Evolutionary conservation across 768 basidiomycete species (phyloP).

Genomic region (Suillus fuscotomentosus): DNA sequence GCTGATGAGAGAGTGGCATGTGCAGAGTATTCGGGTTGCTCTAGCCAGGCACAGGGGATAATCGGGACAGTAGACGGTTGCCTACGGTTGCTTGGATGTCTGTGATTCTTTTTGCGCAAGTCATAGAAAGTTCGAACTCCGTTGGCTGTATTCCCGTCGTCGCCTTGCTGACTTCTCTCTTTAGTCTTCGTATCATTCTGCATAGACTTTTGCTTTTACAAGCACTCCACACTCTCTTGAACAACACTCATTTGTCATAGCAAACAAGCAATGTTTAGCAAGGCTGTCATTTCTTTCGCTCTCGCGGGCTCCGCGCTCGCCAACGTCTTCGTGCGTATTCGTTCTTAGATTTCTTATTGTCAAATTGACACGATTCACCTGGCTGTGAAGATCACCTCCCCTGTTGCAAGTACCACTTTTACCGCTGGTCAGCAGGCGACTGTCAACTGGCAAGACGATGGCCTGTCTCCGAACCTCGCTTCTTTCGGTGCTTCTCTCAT

Average conservation of each 20-base stretch:
- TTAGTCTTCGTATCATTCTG: background rate
- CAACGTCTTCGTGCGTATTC: slow-evolving; percentile 49
- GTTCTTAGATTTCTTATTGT: background rate
- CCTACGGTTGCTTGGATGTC: background rate
- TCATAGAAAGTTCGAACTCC: slow-evolving; percentile 30
- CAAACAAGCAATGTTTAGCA: slow-evolving; percentile 50
- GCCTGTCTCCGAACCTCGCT: slow-evolving; percentile 43
- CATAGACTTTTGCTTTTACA: slow-evolving; percentile 8
- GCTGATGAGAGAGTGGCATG: background rate
- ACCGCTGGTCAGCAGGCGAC: slow-evolving; percentile 48
- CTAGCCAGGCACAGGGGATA: background rate
- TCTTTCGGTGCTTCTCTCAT: slow-evolving; percentile 52
- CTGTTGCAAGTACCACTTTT: slow-evolving; percentile 44
- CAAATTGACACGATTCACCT: background rate
- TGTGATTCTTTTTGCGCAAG: background rate
- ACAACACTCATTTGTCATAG: slow-evolving; percentile 12
- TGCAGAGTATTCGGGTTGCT: background rate
- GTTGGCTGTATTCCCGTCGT: slow-evolving; percentile 13
- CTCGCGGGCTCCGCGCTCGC: slow-evolving; percentile 55
- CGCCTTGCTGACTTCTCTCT: background rate
- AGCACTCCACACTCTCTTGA: slow-evolving; percentile 24
- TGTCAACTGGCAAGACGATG: slow-evolving; percentile 62
- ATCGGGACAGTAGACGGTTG: background rate
- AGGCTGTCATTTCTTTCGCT: slow-evolving; percentile 47
- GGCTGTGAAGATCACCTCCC: slow-evolving; percentile 52